Percentiles rank a stretch among this genome's conserved stretches.
Conservation (phyloP, 2,329 filamentous ascomycete species). For the Verticillium tricorpus region DNA sequence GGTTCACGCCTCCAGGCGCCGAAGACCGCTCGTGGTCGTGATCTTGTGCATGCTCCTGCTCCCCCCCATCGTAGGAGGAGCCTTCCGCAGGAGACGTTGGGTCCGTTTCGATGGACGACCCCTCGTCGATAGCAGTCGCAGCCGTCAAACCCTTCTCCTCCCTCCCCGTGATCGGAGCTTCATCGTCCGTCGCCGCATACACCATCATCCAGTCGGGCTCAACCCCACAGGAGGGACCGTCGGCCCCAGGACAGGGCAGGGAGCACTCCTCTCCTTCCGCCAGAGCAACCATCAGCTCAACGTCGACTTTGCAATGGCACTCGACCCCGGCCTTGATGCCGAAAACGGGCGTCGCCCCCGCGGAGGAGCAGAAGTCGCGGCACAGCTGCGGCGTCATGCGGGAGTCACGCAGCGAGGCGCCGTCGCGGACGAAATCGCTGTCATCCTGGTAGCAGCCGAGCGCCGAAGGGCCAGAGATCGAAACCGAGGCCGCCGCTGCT, state of each 20-base stretch:
- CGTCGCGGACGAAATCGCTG: slow-evolving; percentile 6
- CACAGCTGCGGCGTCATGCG: slow-evolving; percentile 10
- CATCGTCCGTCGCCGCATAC: slow-evolving; percentile 5
- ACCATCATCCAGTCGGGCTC: slow-evolving; percentile 3
- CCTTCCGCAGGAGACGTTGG: not conserved
- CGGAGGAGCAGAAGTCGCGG: slow-evolving; percentile 5
- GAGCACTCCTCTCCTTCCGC: slow-evolving; percentile 2
- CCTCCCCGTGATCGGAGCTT: not conserved
- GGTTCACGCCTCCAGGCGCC: not conserved
- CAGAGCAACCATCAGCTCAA: slow-evolving; percentile 5
- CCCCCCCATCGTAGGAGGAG: not conserved
- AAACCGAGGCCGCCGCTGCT: not conserved
- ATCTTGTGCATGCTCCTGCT: not conserved
- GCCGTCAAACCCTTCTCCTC: not conserved
- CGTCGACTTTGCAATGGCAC: slow-evolving; percentile 25
- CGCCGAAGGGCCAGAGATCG: not conserved
- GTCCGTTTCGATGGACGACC: not conserved
- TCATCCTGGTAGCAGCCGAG: slow-evolving; percentile 9
- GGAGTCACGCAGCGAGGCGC: slow-evolving; percentile 1
- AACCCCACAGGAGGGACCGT: not conserved
- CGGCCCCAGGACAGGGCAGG: not conserved
- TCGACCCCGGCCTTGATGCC: slow-evolving; percentile 30
- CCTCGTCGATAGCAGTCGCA: not conserved
- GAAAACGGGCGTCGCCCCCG: slow-evolving; percentile 15
- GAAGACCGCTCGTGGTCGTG: not conserved